Evolutionary conservation across 345 rosid genomes (phyloP).

Genomic region (Turnera subulata): DNA sequence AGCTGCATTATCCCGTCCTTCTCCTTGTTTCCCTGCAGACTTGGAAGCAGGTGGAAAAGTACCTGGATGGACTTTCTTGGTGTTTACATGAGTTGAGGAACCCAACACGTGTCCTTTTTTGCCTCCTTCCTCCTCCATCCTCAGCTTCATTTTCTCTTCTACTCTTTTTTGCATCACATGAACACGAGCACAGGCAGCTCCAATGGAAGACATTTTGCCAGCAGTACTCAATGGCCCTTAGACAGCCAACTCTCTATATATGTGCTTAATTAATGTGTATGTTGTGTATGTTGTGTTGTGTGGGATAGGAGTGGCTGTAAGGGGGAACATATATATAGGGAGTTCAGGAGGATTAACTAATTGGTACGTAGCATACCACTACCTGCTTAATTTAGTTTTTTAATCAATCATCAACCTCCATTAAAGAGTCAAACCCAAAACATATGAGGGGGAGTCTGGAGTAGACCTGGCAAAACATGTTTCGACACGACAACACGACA

Average conservation of each 20-base stretch:
- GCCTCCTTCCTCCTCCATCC: constrained; percentile 14
- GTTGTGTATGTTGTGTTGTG: background rate
- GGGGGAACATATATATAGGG: constrained; percentile 1
- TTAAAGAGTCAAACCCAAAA: no score
- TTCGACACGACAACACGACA: no score
- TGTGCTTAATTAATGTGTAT: no score
- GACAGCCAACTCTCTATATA: no score
- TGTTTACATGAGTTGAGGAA: background rate
- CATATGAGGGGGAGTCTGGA: no score
- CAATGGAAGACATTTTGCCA: constrained; percentile 24
- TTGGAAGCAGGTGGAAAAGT: background rate
- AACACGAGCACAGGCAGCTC: constrained; percentile 16
- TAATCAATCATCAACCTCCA: no score
- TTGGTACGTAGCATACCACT: no score
- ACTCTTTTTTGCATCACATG: constrained; percentile 15
- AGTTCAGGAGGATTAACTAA: background rate
- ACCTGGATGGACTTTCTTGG: constrained; percentile 16
- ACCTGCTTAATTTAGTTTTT: no score
- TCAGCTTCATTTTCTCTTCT: constrained; percentile 22
- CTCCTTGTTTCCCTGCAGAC: constrained; percentile 8
- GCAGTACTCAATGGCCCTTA: no score
- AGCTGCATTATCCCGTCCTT: background rate
- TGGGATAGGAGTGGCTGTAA: background rate
- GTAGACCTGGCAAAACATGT: no score
- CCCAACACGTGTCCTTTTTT: constrained; percentile 5